phyloP scores from a whole-genome alignment of 371 early-diverging fungal species.

The Mucor saturninus region DNA sequence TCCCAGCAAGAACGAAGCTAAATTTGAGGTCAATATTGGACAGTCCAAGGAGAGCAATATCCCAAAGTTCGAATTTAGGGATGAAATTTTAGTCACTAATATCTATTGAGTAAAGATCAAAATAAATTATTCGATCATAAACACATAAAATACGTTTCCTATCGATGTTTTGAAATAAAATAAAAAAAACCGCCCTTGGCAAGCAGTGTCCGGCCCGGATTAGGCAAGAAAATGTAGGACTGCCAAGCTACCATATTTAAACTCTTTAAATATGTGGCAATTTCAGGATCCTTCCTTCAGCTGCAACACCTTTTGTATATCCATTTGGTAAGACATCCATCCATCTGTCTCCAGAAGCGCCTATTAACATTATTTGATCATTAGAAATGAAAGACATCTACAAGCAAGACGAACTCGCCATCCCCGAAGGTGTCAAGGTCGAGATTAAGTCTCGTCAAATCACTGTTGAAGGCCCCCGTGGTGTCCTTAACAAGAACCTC shows the following conservation, averaged over 20 bases:
- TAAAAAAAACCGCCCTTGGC: too few species aligned
- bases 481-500: conserved; percentile 89
- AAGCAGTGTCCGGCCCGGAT: background rate
- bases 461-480: conserved; percentile 88
- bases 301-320: conserved; percentile 28
- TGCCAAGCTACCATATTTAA: background rate
- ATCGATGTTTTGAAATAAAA: too few species aligned
- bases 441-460: conserved; percentile 79
- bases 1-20: conserved; percentile 8
- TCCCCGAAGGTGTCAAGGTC: conserved; percentile 81
- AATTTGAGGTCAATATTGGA: conserved; percentile 9
- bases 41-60: background rate
- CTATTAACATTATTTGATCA: background rate
- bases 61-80: conserved; percentile 16
- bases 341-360: conserved; percentile 3
- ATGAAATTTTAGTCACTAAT: conserved; percentile 16
- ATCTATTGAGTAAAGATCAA: background rate
- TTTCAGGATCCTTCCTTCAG: conserved; percentile 14
- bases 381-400: conserved; percentile 81
- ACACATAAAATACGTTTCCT: too few species aligned
- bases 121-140: too few species aligned
- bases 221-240: background rate
- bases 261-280: background rate
- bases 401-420: conserved; percentile 81
- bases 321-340: conserved; percentile 28